phyloP scores from a whole-genome alignment of 1,284 basidiomycete species.

The Mycosarcoma maydis region DNA sequence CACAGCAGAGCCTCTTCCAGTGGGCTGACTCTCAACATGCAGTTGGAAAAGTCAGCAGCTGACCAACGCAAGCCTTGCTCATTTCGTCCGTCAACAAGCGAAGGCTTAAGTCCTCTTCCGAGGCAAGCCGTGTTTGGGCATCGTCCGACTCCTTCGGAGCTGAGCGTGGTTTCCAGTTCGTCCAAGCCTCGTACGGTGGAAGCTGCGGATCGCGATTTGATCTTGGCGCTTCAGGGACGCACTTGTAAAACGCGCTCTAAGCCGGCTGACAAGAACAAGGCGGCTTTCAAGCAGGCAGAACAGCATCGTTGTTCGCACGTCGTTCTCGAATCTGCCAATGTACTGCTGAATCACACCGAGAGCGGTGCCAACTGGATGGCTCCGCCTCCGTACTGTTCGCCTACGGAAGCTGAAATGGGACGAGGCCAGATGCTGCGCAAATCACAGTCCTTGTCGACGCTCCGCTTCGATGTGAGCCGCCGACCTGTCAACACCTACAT shows the following conservation, averaged over 20 bases:
- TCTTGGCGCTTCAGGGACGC: conserved; percentile 13
- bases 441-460: conserved; percentile 17
- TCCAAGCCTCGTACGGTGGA: not conserved
- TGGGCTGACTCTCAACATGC: not conserved
- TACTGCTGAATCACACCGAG: not conserved
- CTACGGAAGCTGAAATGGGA: not conserved
- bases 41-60: not conserved
- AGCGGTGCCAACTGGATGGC: not conserved
- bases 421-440: conserved; percentile 15
- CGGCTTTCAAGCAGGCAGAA: not conserved
- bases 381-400: conserved; percentile 17
- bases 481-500: conserved; percentile 1
- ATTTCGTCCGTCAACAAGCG: conserved; percentile 8
- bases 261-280: conserved; percentile 12
- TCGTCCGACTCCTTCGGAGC: conserved; percentile 22
- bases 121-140: conserved; percentile 30
- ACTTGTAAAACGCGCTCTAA: conserved; percentile 5
- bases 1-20: conserved; percentile 15
- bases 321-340: not conserved
- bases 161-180: not conserved
- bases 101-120: conserved; percentile 14
- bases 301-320: not conserved
- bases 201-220: conserved; percentile 17
- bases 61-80: not conserved
- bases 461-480: conserved; percentile 12